Evolutionary conservation across 139 green algal genomes (phyloP).

Genomic region (Yamagishiella unicocca): DNA sequence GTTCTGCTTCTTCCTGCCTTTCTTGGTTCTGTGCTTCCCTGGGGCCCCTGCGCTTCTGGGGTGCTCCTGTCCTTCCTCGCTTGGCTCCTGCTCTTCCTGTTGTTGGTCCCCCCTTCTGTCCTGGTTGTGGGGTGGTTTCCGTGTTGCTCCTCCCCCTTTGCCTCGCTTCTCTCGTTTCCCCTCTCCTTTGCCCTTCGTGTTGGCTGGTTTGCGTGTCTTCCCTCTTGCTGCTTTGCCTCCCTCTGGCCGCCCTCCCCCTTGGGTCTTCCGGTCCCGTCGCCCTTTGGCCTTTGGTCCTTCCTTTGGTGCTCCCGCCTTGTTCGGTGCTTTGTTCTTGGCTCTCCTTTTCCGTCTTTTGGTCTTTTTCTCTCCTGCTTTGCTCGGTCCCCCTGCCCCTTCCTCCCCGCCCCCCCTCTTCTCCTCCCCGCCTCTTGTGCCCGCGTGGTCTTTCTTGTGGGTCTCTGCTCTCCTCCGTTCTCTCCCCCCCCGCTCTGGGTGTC

Average conservation of each 20-base stretch:
- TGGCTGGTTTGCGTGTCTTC: conserved; percentile 66
- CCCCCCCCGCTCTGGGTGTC: conserved; percentile 80
- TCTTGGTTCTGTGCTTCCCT: conserved; percentile 76
- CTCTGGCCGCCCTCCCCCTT: conserved; percentile 77
- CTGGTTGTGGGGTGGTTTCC: conserved; percentile 70
- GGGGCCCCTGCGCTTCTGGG: conserved; percentile 74
- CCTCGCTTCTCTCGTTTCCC: conserved; percentile 77
- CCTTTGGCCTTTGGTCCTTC: conserved; percentile 74
- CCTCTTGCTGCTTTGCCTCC: conserved; percentile 67
- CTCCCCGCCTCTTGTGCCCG: conserved; percentile 81
- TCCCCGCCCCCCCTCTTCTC: conserved; percentile 80
- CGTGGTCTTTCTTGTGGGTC: conserved; percentile 85
- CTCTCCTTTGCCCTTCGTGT: conserved; percentile 73
- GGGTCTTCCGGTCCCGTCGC: conserved; percentile 66
- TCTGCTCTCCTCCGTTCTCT: conserved; percentile 82
- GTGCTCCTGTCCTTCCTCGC: conserved; percentile 75
- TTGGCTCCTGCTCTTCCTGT: conserved; percentile 69
- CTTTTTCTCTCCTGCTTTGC: conserved; percentile 72
- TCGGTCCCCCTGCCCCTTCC: conserved; percentile 77
- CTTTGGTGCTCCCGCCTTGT: conserved; percentile 75
- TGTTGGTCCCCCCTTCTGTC: conserved; percentile 70
- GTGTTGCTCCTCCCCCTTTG: conserved; percentile 58
- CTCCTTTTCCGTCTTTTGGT: conserved; percentile 64
- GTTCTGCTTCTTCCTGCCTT: conserved; percentile 77
- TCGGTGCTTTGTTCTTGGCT: conserved; percentile 68